Conservation (phyloP, 2,329 filamentous ascomycete genomes). For the Plenodomus tracheiphilus region DNA sequence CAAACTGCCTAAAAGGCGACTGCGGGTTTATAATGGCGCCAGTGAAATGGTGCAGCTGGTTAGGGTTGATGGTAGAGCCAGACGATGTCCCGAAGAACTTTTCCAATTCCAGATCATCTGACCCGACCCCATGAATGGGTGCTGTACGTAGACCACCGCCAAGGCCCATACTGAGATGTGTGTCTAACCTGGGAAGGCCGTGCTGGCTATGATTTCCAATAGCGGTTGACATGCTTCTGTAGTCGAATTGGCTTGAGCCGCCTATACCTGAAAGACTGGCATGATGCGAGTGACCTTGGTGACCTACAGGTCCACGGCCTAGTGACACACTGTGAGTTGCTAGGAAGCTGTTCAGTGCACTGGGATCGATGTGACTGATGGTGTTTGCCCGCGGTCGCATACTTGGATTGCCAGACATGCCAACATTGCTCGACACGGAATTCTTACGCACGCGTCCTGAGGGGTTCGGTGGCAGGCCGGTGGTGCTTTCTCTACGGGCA, state of each 20-base stretch:
- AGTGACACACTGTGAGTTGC: slow-evolving; percentile 59
- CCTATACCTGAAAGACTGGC: slow-evolving; percentile 72
- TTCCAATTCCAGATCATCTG: slow-evolving; percentile 70
- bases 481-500: slow-evolving; percentile 79
- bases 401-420: slow-evolving; percentile 54
- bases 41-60: slow-evolving; percentile 82
- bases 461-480: slow-evolving; percentile 69
- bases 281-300: slow-evolving; percentile 67
- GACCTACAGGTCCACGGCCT: slow-evolving; percentile 54
- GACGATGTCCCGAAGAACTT: slow-evolving; percentile 64
- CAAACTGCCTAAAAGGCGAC: slow-evolving; percentile 50
- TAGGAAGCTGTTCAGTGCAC: slow-evolving; percentile 70
- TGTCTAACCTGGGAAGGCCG: slow-evolving; percentile 81
- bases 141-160: slow-evolving; percentile 76
- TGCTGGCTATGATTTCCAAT: slow-evolving; percentile 69
- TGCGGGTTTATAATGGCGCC: slow-evolving; percentile 67
- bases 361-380: slow-evolving; percentile 87
- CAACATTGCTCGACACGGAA: slow-evolving; percentile 70
- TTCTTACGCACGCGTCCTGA: slow-evolving; percentile 86
- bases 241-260: slow-evolving; percentile 61
- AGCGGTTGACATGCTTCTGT: slow-evolving; percentile 71
- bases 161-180: slow-evolving; percentile 70
- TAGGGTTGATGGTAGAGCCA: slow-evolving; percentile 65
- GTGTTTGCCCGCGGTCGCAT: slow-evolving; percentile 94
- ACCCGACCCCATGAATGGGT: slow-evolving; percentile 55